Evolutionary conservation across 257 asterid genomes (phyloP).

Genomic region (Solanum bukasovii): DNA sequence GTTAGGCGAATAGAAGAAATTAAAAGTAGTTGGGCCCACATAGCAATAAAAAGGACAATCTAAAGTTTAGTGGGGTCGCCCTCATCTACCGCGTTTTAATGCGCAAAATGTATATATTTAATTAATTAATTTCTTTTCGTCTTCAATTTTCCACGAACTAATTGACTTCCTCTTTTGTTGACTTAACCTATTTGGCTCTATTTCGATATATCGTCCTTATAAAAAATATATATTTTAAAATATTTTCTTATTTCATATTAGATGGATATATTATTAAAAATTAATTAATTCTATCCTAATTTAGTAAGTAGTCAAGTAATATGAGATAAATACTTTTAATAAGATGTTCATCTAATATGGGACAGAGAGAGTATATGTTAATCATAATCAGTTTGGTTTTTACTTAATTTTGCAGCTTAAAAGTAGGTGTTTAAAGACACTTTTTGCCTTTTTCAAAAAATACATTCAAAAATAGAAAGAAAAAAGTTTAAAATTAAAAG

Average conservation of each 20-base stretch:
- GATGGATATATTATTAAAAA: too few species aligned
- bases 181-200: neutral
- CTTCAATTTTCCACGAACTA: neutral
- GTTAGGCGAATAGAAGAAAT: too few species aligned
- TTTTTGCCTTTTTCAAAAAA: too few species aligned
- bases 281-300: too few species aligned
- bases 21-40: neutral
- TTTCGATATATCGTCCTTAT: too few species aligned
- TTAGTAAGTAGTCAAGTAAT: too few species aligned
- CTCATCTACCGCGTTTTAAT: neutral
- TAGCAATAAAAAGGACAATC: neutral
- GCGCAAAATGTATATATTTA: neutral
- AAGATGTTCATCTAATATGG: too few species aligned
- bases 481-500: too few species aligned
- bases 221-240: too few species aligned
- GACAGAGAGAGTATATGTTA: too few species aligned
- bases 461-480: too few species aligned
- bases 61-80: neutral
- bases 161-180: neutral
- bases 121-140: neutral
- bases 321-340: too few species aligned
- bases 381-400: neutral
- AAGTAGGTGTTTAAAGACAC: neutral
- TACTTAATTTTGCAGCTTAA: neutral
- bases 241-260: accelerated